Base-by-base conservation (phyloP, 441 rosid species). In the Gossypium lobatum region DNA sequence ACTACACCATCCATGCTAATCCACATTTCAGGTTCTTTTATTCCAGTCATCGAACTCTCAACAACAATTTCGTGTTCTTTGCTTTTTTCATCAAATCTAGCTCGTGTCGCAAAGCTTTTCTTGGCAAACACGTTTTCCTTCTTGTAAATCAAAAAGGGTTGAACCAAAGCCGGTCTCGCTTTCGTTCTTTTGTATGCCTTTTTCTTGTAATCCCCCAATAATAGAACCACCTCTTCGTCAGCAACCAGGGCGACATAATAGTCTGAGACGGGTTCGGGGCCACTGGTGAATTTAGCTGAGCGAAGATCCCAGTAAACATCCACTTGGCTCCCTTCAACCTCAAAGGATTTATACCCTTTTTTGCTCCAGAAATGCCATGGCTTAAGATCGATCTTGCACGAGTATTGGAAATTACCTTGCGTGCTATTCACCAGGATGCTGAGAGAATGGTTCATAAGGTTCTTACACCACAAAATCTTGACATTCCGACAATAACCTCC, bases 311-410 rank as follows among this genome's bases (percentile, higher is more conserved):
- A 90, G 66, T 83, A 87, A 2, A 88, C 83, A 46, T 90, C 92
- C 3, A 88, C 74, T 6, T 77, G 82, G 54, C 74, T 76, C 2
- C 92, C 83, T 70, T 88, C 92, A 0, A 88, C 88, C 37, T 83
- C 88, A 1, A 87, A 83, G 0, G 89, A 76, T 50, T 88, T 90
- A 46, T 80, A 82, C 10, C 95, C 95, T 78, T 84, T 88, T 64
- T 80, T 86, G 80, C 89, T 87, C 95, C 95, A 90, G 37, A 90
- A 90, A 37, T 88, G 91, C 95, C 95, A 90, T 0, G 95, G 88
- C 78, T 86, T 90, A 16, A 90, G 88, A 73, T 90, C 92, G 60
- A 90, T 79, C 85, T 90, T 90, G 77, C 91, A 90, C 1, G 80
- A 75, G 14, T 88, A 84, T 20, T 76, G 86, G 48, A 72, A 77